Evolutionary conservation across 164 flowering plant genomes (phyloP), one percentile per base, ranked within the genome.

Genomic region (Kingdonia uniflora): DNA sequence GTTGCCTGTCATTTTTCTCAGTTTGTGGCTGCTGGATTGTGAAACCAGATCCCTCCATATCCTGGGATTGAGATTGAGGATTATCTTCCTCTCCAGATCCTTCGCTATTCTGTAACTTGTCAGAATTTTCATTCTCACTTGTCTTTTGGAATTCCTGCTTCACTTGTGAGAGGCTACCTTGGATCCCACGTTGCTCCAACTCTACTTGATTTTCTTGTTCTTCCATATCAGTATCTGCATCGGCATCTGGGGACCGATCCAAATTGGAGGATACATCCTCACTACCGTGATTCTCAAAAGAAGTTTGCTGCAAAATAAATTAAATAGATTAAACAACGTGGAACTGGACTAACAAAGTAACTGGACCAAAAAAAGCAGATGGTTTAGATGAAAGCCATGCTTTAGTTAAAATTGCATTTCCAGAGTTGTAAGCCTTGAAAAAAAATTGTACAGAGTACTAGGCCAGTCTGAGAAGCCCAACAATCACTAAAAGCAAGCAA

Each of bases 201-300:
- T n/a, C n/a, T n/a, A n/a, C n/a, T n/a, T n/a, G n/a, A n/a, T 52
- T 60, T 46, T 70, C 74, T 52, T 51, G 70, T 38, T 63, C 83
- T 63, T 79, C 84, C 52, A 71, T 45, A 38, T 74, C 82, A 65
- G 60, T 68, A 39, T 80, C 85, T 21, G 68, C 73, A 64, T 84
- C 85, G 5, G 24, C 65, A 19, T 75, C 78, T 11, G 64, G 60
- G 12, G 90, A 74, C 49, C 63, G 64, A 49, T 71, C 91, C 66
- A 68, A 60, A 72, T 80, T 72, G 47, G 84, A 75, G 38, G 86
- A 82, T 49, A 74, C 72, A 54, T 80, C 81, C 55, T 75, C 92
- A 48, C 73, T 75, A 52, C 57, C 42, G n/a, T n/a, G n/a, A n/a
- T n/a, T n/a, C n/a, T n/a, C n/a, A n/a, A n/a, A n/a, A n/a, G n/a